Base-by-base conservation (phyloP, 768 basidiomycete genomes). In the Psilocybe azurescens region DNA sequence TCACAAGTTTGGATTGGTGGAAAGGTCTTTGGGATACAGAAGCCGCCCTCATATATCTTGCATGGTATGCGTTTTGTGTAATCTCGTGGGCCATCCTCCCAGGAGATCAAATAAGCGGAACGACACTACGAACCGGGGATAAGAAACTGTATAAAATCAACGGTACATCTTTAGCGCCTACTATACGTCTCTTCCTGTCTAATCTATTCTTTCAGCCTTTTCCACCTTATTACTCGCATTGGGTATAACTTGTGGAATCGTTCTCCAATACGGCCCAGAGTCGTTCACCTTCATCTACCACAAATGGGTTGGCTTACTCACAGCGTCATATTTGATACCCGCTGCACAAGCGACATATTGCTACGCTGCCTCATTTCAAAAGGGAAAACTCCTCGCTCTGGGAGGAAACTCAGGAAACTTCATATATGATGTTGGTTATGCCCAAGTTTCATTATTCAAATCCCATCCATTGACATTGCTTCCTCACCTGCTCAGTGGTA, bases 111-210 rank as follows among this genome's bases (percentile, higher is more conserved):
- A 80, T 94, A 3, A 79, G 90, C 50, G 94, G 94, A 28, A 84
- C 79, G 29, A 78, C 80, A 5, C 74, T 97, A 67, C 83, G 97
- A 50, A 89, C 87, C 47, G 96, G 96, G 0, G 80, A 79, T 55
- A 89, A 83, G 70, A 89, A 91, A 72, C 76, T 82, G 62, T 99
- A 99, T 82, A 98, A 93, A 79, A 94, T 97, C 62, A 99, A 99
- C 78, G 96, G 96, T 95, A 70, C 67, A 51, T 24, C 11, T 54
- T 52, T 36, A 5, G 41, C 16, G 38, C n/a, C 10, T 16, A 24
- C 51, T 24, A 24, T 24, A 24, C 24, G 24, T 24, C 24, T 24
- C 24, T 24, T 24, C 56, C 38, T 58, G 32, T 29, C 48, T 9
- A 30, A 60, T 29, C 60, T 44, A 28, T 41, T 54, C 41, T 48